phyloP scores from a whole-genome alignment of 371 early-diverging fungal species.

The Mortierella sp. region DNA sequence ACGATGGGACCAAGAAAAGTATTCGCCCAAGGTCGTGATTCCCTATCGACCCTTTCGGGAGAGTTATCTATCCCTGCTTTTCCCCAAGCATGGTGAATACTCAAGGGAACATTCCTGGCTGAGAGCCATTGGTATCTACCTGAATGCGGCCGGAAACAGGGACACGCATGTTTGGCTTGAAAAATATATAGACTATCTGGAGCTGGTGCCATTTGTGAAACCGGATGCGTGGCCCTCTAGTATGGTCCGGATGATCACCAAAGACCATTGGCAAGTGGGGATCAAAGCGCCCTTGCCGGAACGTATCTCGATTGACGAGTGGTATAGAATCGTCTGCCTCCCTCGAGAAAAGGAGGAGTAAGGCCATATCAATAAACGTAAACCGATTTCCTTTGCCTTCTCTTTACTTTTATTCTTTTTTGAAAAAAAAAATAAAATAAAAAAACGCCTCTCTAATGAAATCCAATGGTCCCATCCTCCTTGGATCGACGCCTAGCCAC shows the following conservation, averaged over 20 bases:
- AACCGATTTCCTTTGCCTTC: not conserved
- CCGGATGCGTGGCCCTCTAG: conserved; percentile 31
- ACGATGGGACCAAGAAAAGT: conserved; percentile 11
- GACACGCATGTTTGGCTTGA: conserved; percentile 44
- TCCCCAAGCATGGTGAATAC: conserved; percentile 36
- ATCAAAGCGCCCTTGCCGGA: conserved; percentile 14
- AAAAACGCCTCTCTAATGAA: not conserved
- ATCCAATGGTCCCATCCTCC: not conserved
- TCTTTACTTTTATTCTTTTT: not conserved
- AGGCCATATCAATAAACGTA: not conserved
- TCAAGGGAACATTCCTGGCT: conserved; percentile 26
- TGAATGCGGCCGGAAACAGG: conserved; percentile 45
- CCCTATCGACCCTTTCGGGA: conserved; percentile 47
- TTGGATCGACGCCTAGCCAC: not conserved
- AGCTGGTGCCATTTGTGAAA: conserved; percentile 3
- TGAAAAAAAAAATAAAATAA: not conserved
- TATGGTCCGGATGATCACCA: conserved; percentile 20
- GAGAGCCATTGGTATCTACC: conserved; percentile 37
- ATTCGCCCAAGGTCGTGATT: conserved; percentile 36
- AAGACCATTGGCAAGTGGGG: conserved; percentile 28
- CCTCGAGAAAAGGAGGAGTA: conserved; percentile 2
- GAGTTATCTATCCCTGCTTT: conserved; percentile 36
- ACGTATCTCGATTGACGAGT: conserved; percentile 33
- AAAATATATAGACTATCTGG: conserved; percentile 45
- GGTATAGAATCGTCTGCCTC: conserved; percentile 23